Evolutionary conservation across 1,284 basidiomycete species (phyloP).

Genomic region (Gomphus bonarii): DNA sequence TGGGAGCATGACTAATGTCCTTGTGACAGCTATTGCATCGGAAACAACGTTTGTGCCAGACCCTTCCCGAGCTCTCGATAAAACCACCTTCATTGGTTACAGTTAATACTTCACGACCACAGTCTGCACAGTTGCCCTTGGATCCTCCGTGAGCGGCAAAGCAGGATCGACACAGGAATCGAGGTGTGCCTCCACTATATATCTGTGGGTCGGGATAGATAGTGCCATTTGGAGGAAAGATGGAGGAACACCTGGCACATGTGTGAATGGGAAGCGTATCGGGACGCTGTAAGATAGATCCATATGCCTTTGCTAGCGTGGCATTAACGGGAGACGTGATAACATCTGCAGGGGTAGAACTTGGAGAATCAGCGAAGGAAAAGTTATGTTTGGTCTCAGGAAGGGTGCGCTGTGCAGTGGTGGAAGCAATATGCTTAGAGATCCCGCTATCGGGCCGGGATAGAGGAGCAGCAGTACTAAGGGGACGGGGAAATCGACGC

Average conservation of each 20-base stretch:
- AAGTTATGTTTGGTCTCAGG: constrained; percentile 45
- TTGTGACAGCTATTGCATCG: constrained; percentile 19
- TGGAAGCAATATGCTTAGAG: constrained; percentile 47
- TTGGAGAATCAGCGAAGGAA: constrained; percentile 27
- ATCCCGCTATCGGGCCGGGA: constrained; percentile 28
- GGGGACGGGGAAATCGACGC: constrained; percentile 28
- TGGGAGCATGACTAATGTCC: constrained; percentile 58
- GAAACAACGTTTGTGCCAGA: constrained; percentile 76
- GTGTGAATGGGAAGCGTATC: constrained; percentile 55
- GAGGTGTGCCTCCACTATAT: constrained; percentile 26
- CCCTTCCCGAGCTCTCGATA: constrained; percentile 52
- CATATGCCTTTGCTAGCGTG: constrained; percentile 68
- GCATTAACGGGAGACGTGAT: constrained; percentile 51
- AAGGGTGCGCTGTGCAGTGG: constrained; percentile 36
- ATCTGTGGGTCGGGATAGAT: constrained; percentile 66
- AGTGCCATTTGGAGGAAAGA: constrained; percentile 69
- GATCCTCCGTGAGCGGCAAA: constrained; percentile 62
- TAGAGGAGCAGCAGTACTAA: constrained; percentile 20
- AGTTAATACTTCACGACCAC: constrained; percentile 56
- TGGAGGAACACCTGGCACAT: constrained; percentile 51
- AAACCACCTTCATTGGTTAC: constrained; percentile 69
- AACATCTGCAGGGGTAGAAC: constrained; percentile 37
- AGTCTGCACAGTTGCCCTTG: constrained; percentile 58
- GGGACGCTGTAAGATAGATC: constrained; percentile 69
- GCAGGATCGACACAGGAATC: constrained; percentile 64